These are phyloP conservation scores for Albugo laibachii DNA, from an alignment of 352 stramenopile genomes.

Conservation along the genomic window DNA sequence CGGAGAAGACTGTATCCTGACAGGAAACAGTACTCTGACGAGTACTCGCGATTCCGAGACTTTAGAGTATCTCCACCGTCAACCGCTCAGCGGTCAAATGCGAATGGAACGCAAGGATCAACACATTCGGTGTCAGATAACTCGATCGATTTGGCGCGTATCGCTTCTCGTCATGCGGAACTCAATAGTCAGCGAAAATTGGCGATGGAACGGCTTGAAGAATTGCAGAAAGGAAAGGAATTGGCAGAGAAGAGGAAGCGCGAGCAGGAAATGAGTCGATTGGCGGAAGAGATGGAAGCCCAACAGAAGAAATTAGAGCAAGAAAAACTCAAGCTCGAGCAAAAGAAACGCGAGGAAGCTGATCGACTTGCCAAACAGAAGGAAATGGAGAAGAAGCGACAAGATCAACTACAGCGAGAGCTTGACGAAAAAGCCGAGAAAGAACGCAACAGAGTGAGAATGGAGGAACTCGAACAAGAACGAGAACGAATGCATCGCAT, in stretches of 20 bases:
- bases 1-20: slow-evolving; percentile 36
- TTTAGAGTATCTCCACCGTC: slow-evolving; percentile 7
- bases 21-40: slow-evolving; percentile 30
- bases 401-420: slow-evolving; percentile 1
- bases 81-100: slow-evolving; percentile 10
- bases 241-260: slow-evolving; percentile 12
- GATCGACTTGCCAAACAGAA: not conserved
- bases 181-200: slow-evolving; percentile 33
- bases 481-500: slow-evolving; percentile 8
- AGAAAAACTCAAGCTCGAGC: slow-evolving; percentile 5
- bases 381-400: slow-evolving; percentile 3
- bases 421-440: not conserved
- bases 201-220: slow-evolving; percentile 25
- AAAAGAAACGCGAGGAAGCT: slow-evolving; percentile 13
- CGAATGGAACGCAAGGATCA: not conserved
- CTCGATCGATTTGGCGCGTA: slow-evolving; percentile 27
- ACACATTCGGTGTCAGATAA: slow-evolving; percentile 2
- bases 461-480: slow-evolving; percentile 6
- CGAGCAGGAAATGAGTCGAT: slow-evolving; percentile 9
- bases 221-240: slow-evolving; percentile 26
- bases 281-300: slow-evolving; percentile 11
- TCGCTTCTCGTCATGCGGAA: slow-evolving; percentile 29
- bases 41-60: slow-evolving; percentile 52
- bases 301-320: slow-evolving; percentile 7
- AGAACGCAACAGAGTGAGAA: not conserved